Evolutionary conservation across 768 basidiomycete species (phyloP).

Genomic region (Termitomyces eurrhizus): DNA sequence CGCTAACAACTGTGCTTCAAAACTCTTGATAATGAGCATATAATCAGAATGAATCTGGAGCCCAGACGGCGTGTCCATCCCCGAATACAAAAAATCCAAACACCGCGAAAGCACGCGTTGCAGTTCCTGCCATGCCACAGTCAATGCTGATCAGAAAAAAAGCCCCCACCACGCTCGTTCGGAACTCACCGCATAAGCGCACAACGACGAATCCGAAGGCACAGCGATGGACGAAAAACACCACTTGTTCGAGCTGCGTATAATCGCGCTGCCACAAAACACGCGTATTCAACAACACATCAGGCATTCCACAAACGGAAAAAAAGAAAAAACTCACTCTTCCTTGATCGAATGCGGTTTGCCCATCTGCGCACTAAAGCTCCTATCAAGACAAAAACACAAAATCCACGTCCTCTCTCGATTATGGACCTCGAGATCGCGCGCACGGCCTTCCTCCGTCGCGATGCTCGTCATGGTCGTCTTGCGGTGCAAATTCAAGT

Average conservation of each 20-base stretch:
- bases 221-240: constrained; percentile 59
- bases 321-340: constrained; percentile 65
- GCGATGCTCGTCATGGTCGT: constrained; percentile 57
- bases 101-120: constrained; percentile 88
- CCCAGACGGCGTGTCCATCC: constrained; percentile 74
- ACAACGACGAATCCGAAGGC: constrained; percentile 63
- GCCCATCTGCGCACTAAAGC: constrained; percentile 93
- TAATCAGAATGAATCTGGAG: constrained; percentile 85
- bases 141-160: too few relatives aligned
- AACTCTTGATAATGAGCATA: constrained; percentile 74
- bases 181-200: constrained; percentile 67
- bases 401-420: constrained; percentile 93
- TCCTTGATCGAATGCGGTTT: constrained; percentile 92
- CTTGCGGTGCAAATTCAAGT: constrained; percentile 93
- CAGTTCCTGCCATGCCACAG: constrained; percentile 48
- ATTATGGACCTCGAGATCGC: constrained; percentile 86
- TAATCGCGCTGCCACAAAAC: constrained; percentile 59
- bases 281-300: too few relatives aligned
- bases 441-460: constrained; percentile 73
- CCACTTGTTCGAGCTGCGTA: constrained; percentile 80
- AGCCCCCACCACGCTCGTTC: too few relatives aligned
- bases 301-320: too few relatives aligned
- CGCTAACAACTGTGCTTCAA: constrained; percentile 71
- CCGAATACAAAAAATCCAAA: constrained; percentile 87
- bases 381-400: constrained; percentile 84